A percentile compares a stretch with the other conserved stretches of the same genome.
Evolutionary conservation across 2,329 filamentous ascomycete genomes (phyloP).

Genomic region (Rutstroemia sp.): DNA sequence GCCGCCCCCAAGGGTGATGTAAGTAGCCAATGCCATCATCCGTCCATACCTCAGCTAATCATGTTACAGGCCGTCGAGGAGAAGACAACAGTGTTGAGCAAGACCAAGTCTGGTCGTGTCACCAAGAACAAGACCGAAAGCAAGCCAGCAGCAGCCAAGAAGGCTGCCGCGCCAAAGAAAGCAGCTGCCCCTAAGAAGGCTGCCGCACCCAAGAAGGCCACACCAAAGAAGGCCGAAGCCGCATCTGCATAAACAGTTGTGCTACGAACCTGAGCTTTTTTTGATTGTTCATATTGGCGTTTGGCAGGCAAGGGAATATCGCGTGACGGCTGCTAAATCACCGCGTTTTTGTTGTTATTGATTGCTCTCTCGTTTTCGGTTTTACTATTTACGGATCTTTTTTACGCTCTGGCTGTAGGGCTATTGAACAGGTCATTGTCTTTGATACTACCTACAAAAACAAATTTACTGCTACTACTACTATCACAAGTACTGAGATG

Average conservation of each 20-base stretch:
- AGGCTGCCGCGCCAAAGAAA: constrained; percentile 34
- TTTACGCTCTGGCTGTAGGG: not conserved
- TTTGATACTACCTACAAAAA: no score
- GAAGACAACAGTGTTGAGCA: constrained; percentile 53
- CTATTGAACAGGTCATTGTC: no score
- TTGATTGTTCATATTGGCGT: constrained; percentile 21
- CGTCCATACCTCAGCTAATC: constrained; percentile 13
- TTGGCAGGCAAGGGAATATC: constrained; percentile 12
- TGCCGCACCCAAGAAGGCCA: constrained; percentile 27
- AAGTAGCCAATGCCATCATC: constrained; percentile 10
- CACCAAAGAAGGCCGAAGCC: constrained; percentile 23
- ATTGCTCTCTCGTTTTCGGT: constrained; percentile 7
- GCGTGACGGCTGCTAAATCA: constrained; percentile 10
- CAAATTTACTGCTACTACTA: no score
- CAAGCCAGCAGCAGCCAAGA: constrained; percentile 33
- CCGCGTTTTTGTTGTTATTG: not conserved
- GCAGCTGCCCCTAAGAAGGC: constrained; percentile 32
- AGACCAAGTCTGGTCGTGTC: constrained; percentile 67
- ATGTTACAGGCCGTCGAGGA: constrained; percentile 52
- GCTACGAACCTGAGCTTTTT: constrained; percentile 9
- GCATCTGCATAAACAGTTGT: constrained; percentile 2
- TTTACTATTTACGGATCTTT: constrained; percentile 1
- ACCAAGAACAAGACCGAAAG: constrained; percentile 54
- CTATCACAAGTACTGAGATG: no score
- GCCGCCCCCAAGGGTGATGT: constrained; percentile 21